phyloP scores from a whole-genome alignment of 2,329 filamentous ascomycete species.

The Arachnomyces sp. region DNA sequence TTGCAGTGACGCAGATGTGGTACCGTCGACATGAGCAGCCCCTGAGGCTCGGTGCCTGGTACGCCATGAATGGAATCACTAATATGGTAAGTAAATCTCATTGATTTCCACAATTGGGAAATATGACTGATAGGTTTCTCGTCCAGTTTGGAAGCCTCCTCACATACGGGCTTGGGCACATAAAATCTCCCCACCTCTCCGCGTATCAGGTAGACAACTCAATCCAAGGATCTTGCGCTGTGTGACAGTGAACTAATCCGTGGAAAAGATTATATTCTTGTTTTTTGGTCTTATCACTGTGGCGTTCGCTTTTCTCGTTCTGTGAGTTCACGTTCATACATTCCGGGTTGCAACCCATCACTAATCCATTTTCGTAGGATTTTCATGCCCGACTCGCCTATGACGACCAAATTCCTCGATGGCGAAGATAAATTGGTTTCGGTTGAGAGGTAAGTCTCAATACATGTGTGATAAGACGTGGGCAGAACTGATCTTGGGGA shows the following conservation, averaged over 20 bases:
- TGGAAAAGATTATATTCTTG: constrained; percentile 38
- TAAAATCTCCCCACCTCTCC: constrained; percentile 35
- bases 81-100: constrained; percentile 34
- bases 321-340: constrained; percentile 24
- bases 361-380: constrained; percentile 16
- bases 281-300: constrained; percentile 46
- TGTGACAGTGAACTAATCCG: neutral
- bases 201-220: constrained; percentile 41
- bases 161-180: constrained; percentile 46
- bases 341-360: no score
- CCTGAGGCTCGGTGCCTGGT: constrained; percentile 44
- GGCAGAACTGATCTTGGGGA: constrained; percentile 4
- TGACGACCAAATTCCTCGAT: constrained; percentile 49
- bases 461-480: neutral
- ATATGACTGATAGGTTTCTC: no score
- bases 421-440: constrained; percentile 51
- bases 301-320: constrained; percentile 42
- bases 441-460: constrained; percentile 39
- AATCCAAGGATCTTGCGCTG: no score
- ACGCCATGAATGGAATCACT: constrained; percentile 48
- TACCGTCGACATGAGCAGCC: constrained; percentile 47
- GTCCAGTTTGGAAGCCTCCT: constrained; percentile 43
- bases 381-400: constrained; percentile 57
- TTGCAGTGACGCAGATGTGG: constrained; percentile 49
- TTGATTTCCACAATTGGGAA: no score